Evolutionary conservation across 352 stramenopile species (phyloP).

Genomic region (Phytophthora citricola): DNA sequence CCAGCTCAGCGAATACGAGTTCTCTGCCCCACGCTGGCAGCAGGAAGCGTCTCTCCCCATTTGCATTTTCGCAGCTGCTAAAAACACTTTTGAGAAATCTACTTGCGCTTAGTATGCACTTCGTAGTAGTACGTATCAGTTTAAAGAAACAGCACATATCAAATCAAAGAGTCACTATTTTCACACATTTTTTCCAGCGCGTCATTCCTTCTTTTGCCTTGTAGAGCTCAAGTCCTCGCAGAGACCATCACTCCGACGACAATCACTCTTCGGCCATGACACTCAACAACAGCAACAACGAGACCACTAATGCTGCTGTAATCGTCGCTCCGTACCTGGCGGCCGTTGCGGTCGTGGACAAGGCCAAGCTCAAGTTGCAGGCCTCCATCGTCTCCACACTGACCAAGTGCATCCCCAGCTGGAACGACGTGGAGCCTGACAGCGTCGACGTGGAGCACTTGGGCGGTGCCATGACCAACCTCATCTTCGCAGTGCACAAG

Average conservation of each 20-base stretch:
- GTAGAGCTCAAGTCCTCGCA: slow-evolving; percentile 14
- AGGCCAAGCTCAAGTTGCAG: slow-evolving; percentile 74
- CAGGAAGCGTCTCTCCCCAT: neutral
- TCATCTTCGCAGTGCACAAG: slow-evolving; percentile 87
- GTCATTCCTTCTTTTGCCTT: slow-evolving; percentile 40
- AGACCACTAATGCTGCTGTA: slow-evolving; percentile 31
- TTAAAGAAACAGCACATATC: slow-evolving; percentile 7
- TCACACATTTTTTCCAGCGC: neutral
- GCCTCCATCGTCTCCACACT: slow-evolving; percentile 71
- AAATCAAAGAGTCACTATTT: slow-evolving; percentile 2
- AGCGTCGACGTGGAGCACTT: slow-evolving; percentile 72
- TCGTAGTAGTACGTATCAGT: slow-evolving; percentile 8
- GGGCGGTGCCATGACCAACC: slow-evolving; percentile 86
- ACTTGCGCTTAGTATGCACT: slow-evolving; percentile 13
- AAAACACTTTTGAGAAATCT: slow-evolving; percentile 9
- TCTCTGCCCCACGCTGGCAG: slow-evolving; percentile 3
- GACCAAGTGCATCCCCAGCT: slow-evolving; percentile 62
- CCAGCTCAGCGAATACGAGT: slow-evolving; percentile 12
- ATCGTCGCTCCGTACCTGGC: slow-evolving; percentile 45
- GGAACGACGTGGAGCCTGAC: slow-evolving; percentile 56
- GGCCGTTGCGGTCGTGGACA: slow-evolving; percentile 58
- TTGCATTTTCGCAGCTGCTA: slow-evolving; percentile 7
- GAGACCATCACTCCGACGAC: neutral
- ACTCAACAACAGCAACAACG: slow-evolving; percentile 23
- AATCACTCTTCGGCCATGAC: slow-evolving; percentile 4